Evolutionary conservation across 2,329 filamentous ascomycete species (phyloP), one percentile per base, ranked within the genome.

Genomic region (Xylaria sp.): DNA sequence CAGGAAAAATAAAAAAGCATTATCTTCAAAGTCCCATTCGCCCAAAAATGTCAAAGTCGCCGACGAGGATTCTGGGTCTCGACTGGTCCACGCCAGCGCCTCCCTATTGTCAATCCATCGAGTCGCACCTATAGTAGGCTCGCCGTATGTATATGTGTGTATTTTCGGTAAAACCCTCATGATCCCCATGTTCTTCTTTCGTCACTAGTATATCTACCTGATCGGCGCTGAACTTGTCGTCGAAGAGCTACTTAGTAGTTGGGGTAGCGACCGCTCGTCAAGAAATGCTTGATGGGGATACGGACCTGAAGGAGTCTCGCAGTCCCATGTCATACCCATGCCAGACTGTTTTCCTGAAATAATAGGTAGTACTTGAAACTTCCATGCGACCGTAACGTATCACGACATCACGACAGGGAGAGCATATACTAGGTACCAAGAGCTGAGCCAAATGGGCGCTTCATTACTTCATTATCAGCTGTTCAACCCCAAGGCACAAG

Each of bases 331-430:
- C 25, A 53, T 57, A 23, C 48, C 5, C 13, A 21, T 21, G 8
- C 18, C 50, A 48, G 47, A n/a, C 51, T 29, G 44, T 54, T 35
- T 35, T 9, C 53, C 6, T 21, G 13, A 3, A 51, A 13, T 55
- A 25, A 60, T 60, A 60, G 48, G 32, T 32, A 6, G 62, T 27
- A 48, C 37, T 37, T 48, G 25, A 21, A 59, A 21, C 53, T 25
- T 57, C 23, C 40, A 51, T 65, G 63, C 60, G 42, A 69, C 60
- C 32, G 67, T 66, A 69, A 66, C 67, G 67, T 69, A 59, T 63
- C 67, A 69, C 67, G 48, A 53, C 59, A 59, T 63, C 67, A 69
- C 67, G 48, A 53, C 59, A 57, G 59, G 32, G 54, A 66, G 29
- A 66, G 5, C 18, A 47, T 6, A 47, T 35, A 35, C 32, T 35